Conservation (phyloP, 345 rosid species). For the Cardiospermum halicacabum region DNA sequence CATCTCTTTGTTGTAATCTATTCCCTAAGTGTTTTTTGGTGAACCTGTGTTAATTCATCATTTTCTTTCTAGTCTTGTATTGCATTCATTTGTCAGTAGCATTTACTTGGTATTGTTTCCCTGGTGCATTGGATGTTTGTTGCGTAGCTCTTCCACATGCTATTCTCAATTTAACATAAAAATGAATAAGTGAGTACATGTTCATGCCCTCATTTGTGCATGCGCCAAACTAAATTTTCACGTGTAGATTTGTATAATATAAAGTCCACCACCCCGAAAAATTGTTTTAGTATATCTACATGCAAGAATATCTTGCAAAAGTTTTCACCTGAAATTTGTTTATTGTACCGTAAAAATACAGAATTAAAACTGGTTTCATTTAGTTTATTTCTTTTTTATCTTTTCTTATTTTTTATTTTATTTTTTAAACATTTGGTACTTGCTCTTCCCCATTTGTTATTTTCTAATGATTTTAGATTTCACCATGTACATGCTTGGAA, state of each 20-base stretch:
- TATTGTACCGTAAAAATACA: too few relatives aligned
- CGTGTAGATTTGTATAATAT: too few relatives aligned
- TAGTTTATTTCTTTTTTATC: too few relatives aligned
- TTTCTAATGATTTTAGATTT: slow-evolving; percentile 3
- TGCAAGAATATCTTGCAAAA: not conserved
- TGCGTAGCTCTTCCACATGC: not conserved
- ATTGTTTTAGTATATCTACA: slow-evolving; percentile 1
- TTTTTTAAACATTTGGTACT: too few relatives aligned
- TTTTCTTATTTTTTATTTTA: not conserved
- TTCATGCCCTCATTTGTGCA: too few relatives aligned
- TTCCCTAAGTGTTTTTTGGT: not conserved
- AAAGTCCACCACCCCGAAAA: too few relatives aligned
- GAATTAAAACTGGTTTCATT: too few relatives aligned
- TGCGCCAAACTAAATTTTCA: too few relatives aligned
- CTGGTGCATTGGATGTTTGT: not conserved
- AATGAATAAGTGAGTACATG: not conserved
- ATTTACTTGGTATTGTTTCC: not conserved
- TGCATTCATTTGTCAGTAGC: not conserved
- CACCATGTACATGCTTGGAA: not conserved
- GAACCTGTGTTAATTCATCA: not conserved
- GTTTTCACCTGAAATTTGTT: not conserved
- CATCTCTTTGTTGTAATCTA: not conserved
- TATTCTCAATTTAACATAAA: not conserved
- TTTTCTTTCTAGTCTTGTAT: not conserved
- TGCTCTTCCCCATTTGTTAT: not conserved